Conservation (phyloP, 768 basidiomycete species). For the Suillus ampliporus region DNA sequence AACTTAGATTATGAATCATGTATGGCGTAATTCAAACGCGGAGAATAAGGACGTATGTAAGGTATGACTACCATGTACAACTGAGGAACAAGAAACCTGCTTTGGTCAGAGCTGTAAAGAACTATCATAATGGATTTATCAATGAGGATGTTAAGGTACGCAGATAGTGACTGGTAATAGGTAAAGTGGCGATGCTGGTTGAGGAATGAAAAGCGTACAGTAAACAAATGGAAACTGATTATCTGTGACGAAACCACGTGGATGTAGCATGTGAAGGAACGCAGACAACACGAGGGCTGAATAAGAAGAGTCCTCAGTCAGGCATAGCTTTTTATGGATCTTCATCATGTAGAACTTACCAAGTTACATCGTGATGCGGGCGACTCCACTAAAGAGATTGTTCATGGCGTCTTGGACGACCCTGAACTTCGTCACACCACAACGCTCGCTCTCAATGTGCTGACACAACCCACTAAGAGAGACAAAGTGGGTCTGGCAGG, state of each 20-base stretch:
- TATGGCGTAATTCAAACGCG: slow-evolving; percentile 2
- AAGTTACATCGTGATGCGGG: slow-evolving; percentile 18
- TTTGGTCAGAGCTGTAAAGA: not conserved
- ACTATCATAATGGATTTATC: not conserved
- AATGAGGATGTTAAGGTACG: slow-evolving; percentile 3
- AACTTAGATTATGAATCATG: not conserved
- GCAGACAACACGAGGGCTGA: slow-evolving; percentile 11
- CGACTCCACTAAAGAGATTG: slow-evolving; percentile 29
- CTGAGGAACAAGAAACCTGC: not conserved
- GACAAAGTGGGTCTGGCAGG: slow-evolving; percentile 49
- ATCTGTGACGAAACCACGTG: slow-evolving; percentile 5
- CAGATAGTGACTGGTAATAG: slow-evolving; percentile 3
- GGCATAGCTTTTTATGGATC: slow-evolving; percentile 4
- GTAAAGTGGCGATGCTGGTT: not conserved
- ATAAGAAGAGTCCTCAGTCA: slow-evolving; percentile 2
- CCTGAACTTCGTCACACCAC: slow-evolving; percentile 58
- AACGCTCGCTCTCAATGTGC: slow-evolving; percentile 69
- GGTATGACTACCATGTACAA: slow-evolving; percentile 3
- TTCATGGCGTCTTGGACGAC: slow-evolving; percentile 47
- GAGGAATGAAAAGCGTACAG: slow-evolving; percentile 1
- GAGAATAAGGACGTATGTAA: slow-evolving; percentile 6
- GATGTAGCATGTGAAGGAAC: slow-evolving; percentile 5
- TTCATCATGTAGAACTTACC: slow-evolving; percentile 14
- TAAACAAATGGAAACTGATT: not conserved
- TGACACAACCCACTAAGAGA: slow-evolving; percentile 65